Percentiles rank a stretch among this genome's conserved stretches.
Evolutionary conservation across 495 filamentous ascomycete genomes (phyloP).

Genomic region (Penicillium steckii): DNA sequence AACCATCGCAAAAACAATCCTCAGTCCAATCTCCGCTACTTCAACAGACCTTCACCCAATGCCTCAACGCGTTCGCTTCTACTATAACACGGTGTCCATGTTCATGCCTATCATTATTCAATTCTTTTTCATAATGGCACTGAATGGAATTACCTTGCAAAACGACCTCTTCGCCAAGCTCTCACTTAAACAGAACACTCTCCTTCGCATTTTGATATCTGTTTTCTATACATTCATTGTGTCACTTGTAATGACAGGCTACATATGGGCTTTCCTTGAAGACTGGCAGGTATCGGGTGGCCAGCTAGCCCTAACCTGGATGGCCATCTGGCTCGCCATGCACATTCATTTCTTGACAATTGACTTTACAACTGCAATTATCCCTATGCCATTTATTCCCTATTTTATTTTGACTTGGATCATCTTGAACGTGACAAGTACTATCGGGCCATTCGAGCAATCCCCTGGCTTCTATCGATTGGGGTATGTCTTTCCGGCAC

Average conservation of each 20-base stretch:
- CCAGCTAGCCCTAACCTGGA: neutral
- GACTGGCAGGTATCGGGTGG: neutral
- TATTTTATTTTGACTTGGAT: neutral
- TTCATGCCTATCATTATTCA: conserved; percentile 43
- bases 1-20: neutral
- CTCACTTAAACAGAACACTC: neutral
- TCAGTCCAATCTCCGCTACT: neutral
- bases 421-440: conserved; percentile 19
- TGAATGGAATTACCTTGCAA: conserved; percentile 5
- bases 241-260: neutral
- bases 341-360: neutral
- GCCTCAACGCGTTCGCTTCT: neutral
- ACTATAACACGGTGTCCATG: conserved; percentile 45
- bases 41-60: neutral
- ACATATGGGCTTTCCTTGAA: neutral
- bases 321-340: neutral
- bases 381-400: neutral
- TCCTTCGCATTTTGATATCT: neutral
- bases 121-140: conserved; percentile 47
- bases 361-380: neutral
- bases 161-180: neutral
- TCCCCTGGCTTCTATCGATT: conserved; percentile 41
- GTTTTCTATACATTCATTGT: neutral
- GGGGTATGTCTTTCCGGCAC: conserved; percentile 45
- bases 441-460: conserved; percentile 42